Evolutionary conservation across 2,329 filamentous ascomycete genomes (phyloP), one percentile per base, ranked within the genome.

Genomic region (Aspergillus floridensis): DNA sequence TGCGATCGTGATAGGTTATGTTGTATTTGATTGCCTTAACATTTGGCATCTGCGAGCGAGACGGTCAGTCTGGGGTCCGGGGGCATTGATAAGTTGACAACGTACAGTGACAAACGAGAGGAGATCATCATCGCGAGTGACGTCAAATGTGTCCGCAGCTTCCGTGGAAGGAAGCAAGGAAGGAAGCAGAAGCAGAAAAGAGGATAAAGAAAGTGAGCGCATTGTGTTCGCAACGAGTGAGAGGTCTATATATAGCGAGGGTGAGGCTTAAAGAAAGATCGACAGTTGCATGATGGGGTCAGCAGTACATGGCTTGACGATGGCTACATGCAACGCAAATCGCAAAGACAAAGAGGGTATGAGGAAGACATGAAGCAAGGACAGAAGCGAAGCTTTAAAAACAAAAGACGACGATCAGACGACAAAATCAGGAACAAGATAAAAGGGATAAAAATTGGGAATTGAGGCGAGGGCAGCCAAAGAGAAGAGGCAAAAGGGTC

Each of bases 21-120:
- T 72, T 62, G 68, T 68, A 71, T 63, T 68, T 71, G 52, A 70
- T 65, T 26, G 69, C 65, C 49, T 66, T 66, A n/a, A 70, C 62
- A 32, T 71, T 66, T n/a, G 70, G 70, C 24, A 71, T 65, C 70
- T 72, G 11, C 4, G 16, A n/a, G 48, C 7, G 26, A 29, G 26
- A 29, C 26, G 26, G 26, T 29, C 26, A 29, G 8, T 29, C 26
- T 29, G 26, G 26, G 26, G 26, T 29, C 26, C 26, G 26, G 26
- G 7, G 26, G 8, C 2, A 29, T 8, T 8, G 26, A 29, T 29
- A 29, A 2, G 7, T 8, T 29, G 51, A 38, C 7, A 8, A 57
- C 47, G 22, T 49, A 57, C 54, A 5, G 54, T 57, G 16, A 57
- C 21, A 16, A 57, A 57, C 2, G 54, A 57, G 12, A 26, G 47